Evolutionary conservation across 306 rosid genomes (phyloP).

Genomic region (Sicyos baderoa): DNA sequence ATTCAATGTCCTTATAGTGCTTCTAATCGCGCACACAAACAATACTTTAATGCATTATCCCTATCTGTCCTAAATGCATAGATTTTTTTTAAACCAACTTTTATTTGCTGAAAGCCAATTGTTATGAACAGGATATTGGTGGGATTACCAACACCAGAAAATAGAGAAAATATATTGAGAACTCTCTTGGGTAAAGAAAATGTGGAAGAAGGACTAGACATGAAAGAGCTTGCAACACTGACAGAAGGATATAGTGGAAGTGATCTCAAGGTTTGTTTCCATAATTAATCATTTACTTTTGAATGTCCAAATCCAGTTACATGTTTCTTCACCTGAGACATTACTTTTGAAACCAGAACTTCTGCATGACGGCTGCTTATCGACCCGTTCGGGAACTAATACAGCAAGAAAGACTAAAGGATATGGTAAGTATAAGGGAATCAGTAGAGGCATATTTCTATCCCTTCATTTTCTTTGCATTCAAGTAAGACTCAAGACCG

Average conservation of each 20-base stretch:
- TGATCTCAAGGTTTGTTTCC: slow-evolving; percentile 66
- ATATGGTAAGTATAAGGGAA: slow-evolving; percentile 35
- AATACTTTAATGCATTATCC: not conserved
- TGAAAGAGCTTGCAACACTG: slow-evolving; percentile 65
- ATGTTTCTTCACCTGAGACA: not conserved
- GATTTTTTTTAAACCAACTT: not conserved
- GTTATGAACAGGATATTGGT: slow-evolving; percentile 70
- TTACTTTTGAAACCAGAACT: slow-evolving; percentile 40
- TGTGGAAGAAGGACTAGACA: slow-evolving; percentile 51
- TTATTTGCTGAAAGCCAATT: not conserved
- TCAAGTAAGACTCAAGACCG: not conserved
- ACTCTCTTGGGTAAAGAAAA: slow-evolving; percentile 66
- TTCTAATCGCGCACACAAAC: not conserved
- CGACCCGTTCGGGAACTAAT: slow-evolving; percentile 80
- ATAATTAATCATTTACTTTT: slow-evolving; percentile 3
- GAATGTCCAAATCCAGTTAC: slow-evolving; percentile 9
- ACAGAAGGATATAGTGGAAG: slow-evolving; percentile 95
- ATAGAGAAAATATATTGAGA: slow-evolving; percentile 72
- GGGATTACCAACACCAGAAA: slow-evolving; percentile 76
- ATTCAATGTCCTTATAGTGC: not conserved
- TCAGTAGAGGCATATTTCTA: not conserved
- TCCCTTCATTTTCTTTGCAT: not conserved
- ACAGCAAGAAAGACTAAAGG: slow-evolving; percentile 72
- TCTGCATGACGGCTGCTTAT: slow-evolving; percentile 91
- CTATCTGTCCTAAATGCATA: not conserved